phyloP scores from a whole-genome alignment of 1,139 yeast species.

The Kurtzmaniella quercitrusa region DNA sequence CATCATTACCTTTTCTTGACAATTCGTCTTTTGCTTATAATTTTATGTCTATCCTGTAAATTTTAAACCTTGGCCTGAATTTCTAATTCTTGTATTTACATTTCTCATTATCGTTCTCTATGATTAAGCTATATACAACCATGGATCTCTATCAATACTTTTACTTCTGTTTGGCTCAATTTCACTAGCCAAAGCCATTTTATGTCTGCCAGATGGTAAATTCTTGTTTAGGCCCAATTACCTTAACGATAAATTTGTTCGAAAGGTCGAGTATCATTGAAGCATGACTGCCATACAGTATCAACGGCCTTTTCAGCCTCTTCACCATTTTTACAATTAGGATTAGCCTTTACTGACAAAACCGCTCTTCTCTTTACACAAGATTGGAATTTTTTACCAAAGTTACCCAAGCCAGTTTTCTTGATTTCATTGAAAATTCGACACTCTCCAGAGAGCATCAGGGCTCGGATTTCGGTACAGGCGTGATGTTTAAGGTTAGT shows the following conservation, averaged over 20 bases:
- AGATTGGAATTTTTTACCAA: slow-evolving; percentile 81
- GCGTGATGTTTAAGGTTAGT: slow-evolving; percentile 86
- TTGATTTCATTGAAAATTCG: slow-evolving; percentile 82
- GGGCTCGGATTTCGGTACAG: slow-evolving; percentile 93
- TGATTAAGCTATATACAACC: too few relatives aligned
- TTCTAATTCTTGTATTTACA: too few relatives aligned
- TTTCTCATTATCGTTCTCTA: too few relatives aligned
- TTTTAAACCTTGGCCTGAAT: too few relatives aligned
- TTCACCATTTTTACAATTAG: slow-evolving; percentile 65
- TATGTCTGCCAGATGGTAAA: too few relatives aligned
- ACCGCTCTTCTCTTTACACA: slow-evolving; percentile 89
- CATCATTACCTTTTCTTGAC: too few relatives aligned
- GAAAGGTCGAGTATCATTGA: slow-evolving; percentile 92
- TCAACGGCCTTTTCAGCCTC: slow-evolving; percentile 80
- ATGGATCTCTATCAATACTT: too few relatives aligned
- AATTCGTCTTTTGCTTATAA: too few relatives aligned
- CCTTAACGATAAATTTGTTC: slow-evolving; percentile 81
- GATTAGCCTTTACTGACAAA: slow-evolving; percentile 81
- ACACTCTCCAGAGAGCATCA: slow-evolving; percentile 93
- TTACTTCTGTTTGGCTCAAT: too few relatives aligned
- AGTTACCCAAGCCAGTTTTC: slow-evolving; percentile 55
- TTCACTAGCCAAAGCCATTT: too few relatives aligned
- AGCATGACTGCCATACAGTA: slow-evolving; percentile 90
- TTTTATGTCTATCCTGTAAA: too few relatives aligned
- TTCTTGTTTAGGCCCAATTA: too few relatives aligned